Percentiles rank a stretch among this genome's conserved stretches.
Evolutionary conservation across 2,329 filamentous ascomycete species (phyloP).

Genomic region (Diaporthe amygdali): DNA sequence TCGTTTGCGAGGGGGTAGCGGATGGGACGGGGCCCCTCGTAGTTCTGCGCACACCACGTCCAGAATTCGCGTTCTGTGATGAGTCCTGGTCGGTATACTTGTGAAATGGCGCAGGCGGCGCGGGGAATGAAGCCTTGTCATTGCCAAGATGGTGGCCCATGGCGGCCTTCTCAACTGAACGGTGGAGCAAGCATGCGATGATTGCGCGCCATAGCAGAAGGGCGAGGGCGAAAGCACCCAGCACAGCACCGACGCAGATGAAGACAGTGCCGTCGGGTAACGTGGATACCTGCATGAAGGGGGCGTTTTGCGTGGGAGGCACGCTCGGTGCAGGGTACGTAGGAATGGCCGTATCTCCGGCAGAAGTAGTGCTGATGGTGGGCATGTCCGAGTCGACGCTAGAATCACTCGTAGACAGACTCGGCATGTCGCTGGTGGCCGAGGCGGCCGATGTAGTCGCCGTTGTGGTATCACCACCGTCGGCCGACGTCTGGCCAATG

Average conservation of each 20-base stretch:
- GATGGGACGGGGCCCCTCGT: constrained; percentile 58
- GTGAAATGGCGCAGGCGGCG: constrained; percentile 65
- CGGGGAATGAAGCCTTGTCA: constrained; percentile 69
- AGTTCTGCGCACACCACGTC: constrained; percentile 57
- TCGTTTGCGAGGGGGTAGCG: constrained; percentile 66
- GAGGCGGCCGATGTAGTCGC: neutral
- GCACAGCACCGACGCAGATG: constrained; percentile 87
- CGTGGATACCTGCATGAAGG: constrained; percentile 87
- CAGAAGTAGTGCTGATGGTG: constrained; percentile 31
- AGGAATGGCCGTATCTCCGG: constrained; percentile 41
- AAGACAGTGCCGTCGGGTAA: constrained; percentile 94
- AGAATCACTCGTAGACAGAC: constrained; percentile 14
- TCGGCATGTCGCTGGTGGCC: constrained; percentile 19
- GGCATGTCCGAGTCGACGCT: constrained; percentile 18
- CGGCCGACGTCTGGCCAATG: constrained; percentile 12
- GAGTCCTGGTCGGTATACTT: constrained; percentile 67
- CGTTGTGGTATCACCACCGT: neutral
- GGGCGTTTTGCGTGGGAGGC: constrained; percentile 82
- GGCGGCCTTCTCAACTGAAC: constrained; percentile 87
- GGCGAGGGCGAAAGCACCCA: constrained; percentile 82
- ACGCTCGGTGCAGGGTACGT: constrained; percentile 76
- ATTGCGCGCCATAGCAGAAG: constrained; percentile 88
- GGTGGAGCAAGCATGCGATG: constrained; percentile 89
- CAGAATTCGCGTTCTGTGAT: constrained; percentile 53
- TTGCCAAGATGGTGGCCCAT: constrained; percentile 73